phyloP scores from a whole-genome alignment of 345 rosid species.

The Cochlearia excelsa region DNA sequence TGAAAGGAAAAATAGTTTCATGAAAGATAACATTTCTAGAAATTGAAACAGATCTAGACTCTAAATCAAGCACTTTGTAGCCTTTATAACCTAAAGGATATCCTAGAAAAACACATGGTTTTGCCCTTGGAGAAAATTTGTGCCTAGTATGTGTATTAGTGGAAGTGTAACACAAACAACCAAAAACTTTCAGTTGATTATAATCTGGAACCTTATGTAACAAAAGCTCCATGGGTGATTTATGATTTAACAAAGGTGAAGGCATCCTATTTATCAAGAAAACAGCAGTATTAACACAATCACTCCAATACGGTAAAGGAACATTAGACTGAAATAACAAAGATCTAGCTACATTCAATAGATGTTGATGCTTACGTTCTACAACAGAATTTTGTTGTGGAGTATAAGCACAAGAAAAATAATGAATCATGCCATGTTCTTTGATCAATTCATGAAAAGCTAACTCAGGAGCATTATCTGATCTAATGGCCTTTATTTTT shows the following conservation, averaged over 20 bases:
- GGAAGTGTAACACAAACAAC: background rate
- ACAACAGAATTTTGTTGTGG: background rate
- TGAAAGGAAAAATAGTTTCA: background rate
- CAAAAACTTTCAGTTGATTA: background rate
- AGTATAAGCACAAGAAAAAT: background rate
- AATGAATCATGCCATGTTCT: background rate
- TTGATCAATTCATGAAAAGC: background rate
- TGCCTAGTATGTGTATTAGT: background rate
- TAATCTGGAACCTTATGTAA: background rate
- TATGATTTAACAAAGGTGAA: background rate
- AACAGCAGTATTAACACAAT: background rate
- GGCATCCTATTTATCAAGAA: background rate
- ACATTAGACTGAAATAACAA: background rate
- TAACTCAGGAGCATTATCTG: background rate
- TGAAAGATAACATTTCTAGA: background rate
- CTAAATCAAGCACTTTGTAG: background rate
- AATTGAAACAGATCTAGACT: background rate
- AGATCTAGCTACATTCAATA: background rate
- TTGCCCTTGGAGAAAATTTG: background rate
- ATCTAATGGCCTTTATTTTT: background rate
- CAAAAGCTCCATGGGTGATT: background rate
- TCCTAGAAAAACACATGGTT: background rate
- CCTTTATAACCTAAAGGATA: background rate
- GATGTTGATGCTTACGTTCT: background rate
- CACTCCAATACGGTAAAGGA: background rate